Base-by-base conservation (phyloP, 2,329 filamentous ascomycete species). In the Beauveria varroae region DNA sequence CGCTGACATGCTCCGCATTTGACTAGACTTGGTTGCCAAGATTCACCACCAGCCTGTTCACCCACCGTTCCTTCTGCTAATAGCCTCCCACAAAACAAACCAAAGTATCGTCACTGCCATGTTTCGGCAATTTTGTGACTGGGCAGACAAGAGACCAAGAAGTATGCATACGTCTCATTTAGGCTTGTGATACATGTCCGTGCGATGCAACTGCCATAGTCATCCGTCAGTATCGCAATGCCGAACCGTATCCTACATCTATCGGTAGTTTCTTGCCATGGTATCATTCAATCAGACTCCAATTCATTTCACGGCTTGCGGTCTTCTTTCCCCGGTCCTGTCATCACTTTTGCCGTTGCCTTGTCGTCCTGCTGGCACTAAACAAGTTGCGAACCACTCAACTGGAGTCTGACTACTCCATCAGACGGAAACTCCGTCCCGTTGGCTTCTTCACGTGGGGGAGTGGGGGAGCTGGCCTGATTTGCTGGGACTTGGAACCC, bases 391-490 rank as follows among this genome's bases (percentile, higher is more conserved):
- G 37, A 53, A 60, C 37, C 22, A 52, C 37, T 52, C 26, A n/a
- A 24, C n/a, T 24, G 41, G 20, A n/a, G 52, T 30, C 24, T 14
- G 26, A 44, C 37, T 37, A 16, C 34, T 28, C 26, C 34, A 24
- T 52, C 40, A 40, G 41, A 50, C 37, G 44, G 47, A 43, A 56
- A 43, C 44, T n/a, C 47, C 43, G 22, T 51, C 44, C 52, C 22
- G 16, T 51, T 51, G 43, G 22, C 59, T 50, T 46, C 58, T 44
- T 61, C 52, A 50, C 46, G 59, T 61, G 59, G 59, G 52, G 30
- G 43, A 56, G 24, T 61, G 59, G 59, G 59, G 44, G 52, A 43
- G 41, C 41, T 56, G 44, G 34, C 52, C 47, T 61, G 43, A 61
- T 55, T 46, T 46, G 20, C 24, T 56, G 40, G 16, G 16, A 16